Percentiles rank a stretch among this genome's conserved stretches.
phyloP scores from a whole-genome alignment of 140 eudicot genomes.

The Stevia rebaudiana region DNA sequence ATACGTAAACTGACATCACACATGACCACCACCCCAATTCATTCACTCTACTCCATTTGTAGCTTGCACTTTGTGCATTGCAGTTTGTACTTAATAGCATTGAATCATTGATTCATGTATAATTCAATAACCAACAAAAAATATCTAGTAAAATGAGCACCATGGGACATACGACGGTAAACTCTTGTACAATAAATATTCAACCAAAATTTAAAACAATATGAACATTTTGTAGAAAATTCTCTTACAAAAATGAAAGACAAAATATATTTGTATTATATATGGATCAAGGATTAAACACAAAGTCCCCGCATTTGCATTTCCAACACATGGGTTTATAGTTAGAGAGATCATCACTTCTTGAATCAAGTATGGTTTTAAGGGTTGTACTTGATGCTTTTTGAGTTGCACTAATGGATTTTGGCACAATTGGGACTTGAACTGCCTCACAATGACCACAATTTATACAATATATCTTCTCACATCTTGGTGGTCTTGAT shows the following conservation, averaged over 20 bases:
- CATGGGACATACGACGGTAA: too few species aligned
- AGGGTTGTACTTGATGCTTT: constrained; percentile 31
- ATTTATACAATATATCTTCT: constrained; percentile 38
- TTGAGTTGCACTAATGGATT: constrained; percentile 22
- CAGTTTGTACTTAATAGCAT: not conserved
- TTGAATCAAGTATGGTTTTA: constrained; percentile 33
- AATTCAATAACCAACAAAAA: not conserved
- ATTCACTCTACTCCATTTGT: not conserved
- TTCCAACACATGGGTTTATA: constrained; percentile 14
- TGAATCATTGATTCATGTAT: not conserved
- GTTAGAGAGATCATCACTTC: constrained; percentile 61
- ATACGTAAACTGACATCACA: constrained; percentile 10
- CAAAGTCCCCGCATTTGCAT: constrained; percentile 10
- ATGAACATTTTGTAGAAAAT: not conserved
- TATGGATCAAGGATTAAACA: constrained; percentile 8
- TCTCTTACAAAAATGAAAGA: not conserved
- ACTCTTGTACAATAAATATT: not conserved
- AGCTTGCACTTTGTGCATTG: not conserved
- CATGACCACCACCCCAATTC: constrained; percentile 1
- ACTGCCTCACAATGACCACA: constrained; percentile 83
- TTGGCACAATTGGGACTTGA: constrained; percentile 73
- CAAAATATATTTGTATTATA: not conserved
- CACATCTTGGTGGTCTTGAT: constrained; percentile 94
- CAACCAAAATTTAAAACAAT: not conserved
- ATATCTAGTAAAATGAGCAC: too few species aligned